A percentile compares a stretch with the other conserved stretches of the same genome.
Conservation (phyloP, 2,329 filamentous ascomycete genomes). For the Botrytis hyacinthi region DNA sequence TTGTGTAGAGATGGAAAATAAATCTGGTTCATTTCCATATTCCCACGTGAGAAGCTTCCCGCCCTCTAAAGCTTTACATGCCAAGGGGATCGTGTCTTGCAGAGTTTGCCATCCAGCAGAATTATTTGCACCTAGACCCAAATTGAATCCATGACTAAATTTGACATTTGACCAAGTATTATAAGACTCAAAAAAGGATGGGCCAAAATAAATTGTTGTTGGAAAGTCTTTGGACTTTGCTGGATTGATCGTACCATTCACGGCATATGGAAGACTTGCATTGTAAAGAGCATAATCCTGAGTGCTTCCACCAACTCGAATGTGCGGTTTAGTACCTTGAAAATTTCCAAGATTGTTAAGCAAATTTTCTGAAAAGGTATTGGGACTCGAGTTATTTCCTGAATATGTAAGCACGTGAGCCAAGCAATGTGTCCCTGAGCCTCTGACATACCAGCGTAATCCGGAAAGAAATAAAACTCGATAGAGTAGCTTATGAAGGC, state of each 20-base stretch:
- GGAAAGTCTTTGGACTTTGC: conserved; percentile 57
- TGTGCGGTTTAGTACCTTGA: conserved; percentile 55
- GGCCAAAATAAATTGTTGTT: conserved; percentile 58
- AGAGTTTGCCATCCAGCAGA: conserved; percentile 52
- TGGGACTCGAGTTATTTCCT: conserved; percentile 55
- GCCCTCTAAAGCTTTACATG: conserved; percentile 53
- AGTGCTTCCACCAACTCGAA: conserved; percentile 65
- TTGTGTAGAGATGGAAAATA: conserved; percentile 53
- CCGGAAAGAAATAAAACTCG: conserved; percentile 52
- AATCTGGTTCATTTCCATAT: conserved; percentile 64
- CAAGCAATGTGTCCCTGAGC: neutral
- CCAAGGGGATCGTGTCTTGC: conserved; percentile 53
- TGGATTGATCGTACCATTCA: conserved; percentile 53
- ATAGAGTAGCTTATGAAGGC: conserved; percentile 53
- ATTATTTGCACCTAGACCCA: conserved; percentile 51
- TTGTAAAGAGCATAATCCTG: conserved; percentile 65
- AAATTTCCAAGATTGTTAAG: conserved; percentile 55
- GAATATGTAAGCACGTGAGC: neutral
- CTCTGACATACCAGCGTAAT: conserved; percentile 36
- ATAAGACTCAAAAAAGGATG: conserved; percentile 63
- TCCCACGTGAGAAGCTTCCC: conserved; percentile 57
- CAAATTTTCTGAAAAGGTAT: conserved; percentile 59
- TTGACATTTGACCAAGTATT: conserved; percentile 53
- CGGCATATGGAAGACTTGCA: conserved; percentile 47
- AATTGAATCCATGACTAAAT: conserved; percentile 62